These are phyloP conservation scores for Dalechampia spathulata DNA, from an alignment of 441 rosid genomes.

Conservation along the genomic window DNA sequence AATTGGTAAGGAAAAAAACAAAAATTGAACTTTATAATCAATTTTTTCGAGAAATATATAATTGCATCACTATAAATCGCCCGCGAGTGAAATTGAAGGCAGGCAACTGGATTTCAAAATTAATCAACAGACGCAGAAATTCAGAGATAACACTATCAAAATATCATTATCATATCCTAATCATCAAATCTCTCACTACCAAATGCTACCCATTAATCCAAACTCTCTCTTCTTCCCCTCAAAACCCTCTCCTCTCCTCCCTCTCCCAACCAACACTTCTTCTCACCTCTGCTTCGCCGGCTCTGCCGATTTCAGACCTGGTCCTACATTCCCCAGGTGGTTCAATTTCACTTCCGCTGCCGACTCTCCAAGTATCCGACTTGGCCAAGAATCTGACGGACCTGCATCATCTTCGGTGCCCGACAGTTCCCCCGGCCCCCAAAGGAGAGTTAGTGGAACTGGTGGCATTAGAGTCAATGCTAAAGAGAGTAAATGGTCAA, in stretches of 20 bases:
- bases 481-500: slow-evolving; percentile 66
- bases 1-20: too few species aligned
- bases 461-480: slow-evolving; percentile 43
- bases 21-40: too few species aligned
- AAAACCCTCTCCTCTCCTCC: slow-evolving; percentile 25
- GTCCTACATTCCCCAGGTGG: slow-evolving; percentile 36
- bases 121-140: too few species aligned
- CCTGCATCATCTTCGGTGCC: slow-evolving; percentile 7
- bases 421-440: not conserved
- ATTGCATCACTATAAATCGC: too few species aligned
- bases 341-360: slow-evolving; percentile 31
- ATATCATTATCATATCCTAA: too few species aligned
- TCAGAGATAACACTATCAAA: not conserved
- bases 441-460: slow-evolving; percentile 26
- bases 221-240: slow-evolving; percentile 32
- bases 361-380: slow-evolving; percentile 37
- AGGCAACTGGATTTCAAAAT: too few species aligned
- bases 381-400: slow-evolving; percentile 37
- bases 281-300: slow-evolving; percentile 45
- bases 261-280: slow-evolving; percentile 16
- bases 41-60: too few species aligned
- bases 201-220: slow-evolving; percentile 52
- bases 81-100: too few species aligned
- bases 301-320: slow-evolving; percentile 36
- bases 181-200: not conserved